Evolutionary conservation across 2,329 filamentous ascomycete species (phyloP).

Genomic region (Hypoxylon sp.): DNA sequence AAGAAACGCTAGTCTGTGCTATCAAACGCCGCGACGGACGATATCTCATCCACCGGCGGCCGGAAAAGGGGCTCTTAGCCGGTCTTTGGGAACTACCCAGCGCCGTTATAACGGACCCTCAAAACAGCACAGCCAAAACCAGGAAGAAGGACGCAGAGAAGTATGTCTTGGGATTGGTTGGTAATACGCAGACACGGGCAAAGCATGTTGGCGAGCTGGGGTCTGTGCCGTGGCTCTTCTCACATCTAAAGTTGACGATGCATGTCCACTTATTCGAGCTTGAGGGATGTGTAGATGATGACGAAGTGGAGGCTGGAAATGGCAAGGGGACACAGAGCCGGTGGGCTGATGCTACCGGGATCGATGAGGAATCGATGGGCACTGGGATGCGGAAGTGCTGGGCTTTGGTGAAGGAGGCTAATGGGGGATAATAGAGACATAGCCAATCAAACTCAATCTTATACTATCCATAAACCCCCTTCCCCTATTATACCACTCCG

Average conservation of each 20-base stretch:
- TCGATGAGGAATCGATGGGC: constrained; percentile 69
- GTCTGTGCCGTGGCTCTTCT: constrained; percentile 70
- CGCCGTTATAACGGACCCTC: constrained; percentile 53
- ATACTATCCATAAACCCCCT: not conserved
- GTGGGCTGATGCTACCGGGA: constrained; percentile 56
- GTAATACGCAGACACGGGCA: constrained; percentile 32
- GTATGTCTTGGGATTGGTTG: constrained; percentile 54
- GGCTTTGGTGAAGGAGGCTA: constrained; percentile 58
- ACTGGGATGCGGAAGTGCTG: constrained; percentile 73
- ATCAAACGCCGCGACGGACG: constrained; percentile 61
- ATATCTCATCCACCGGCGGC: constrained; percentile 66
- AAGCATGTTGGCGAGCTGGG: constrained; percentile 62
- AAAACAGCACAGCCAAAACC: constrained; percentile 50
- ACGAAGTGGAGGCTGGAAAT: not conserved
- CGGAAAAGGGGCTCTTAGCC: constrained; percentile 68
- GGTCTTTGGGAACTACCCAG: constrained; percentile 72
- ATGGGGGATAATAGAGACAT: constrained; percentile 29
- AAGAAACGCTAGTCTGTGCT: constrained; percentile 69
- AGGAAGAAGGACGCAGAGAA: constrained; percentile 57
- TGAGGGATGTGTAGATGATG: constrained; percentile 34
- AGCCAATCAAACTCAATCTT: not conserved
- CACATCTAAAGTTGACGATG: constrained; percentile 70
- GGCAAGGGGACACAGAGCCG: constrained; percentile 40
- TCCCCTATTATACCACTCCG: not conserved
- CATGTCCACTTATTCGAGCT: constrained; percentile 68